phyloP scores from a whole-genome alignment of 345 rosid species.

The Dipteronia sinensis region DNA sequence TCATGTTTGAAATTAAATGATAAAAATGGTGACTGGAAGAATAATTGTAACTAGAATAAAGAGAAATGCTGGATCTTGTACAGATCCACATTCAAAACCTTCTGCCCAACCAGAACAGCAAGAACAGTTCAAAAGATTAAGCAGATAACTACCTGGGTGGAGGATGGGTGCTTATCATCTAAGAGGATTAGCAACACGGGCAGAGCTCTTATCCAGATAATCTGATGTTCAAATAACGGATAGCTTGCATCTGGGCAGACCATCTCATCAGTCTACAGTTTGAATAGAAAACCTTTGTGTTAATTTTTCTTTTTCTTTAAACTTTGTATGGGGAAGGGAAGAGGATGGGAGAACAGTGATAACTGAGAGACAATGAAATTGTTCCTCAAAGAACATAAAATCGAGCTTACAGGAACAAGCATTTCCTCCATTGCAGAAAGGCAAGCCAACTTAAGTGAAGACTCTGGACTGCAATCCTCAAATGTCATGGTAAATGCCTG shows the following conservation, averaged over 20 bases:
- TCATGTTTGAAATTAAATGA: neutral
- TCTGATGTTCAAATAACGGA: constrained; percentile 47
- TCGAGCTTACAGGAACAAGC: constrained; percentile 69
- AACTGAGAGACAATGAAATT: neutral
- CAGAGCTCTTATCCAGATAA: constrained; percentile 73
- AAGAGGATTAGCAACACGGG: constrained; percentile 61
- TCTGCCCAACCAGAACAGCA: too few species aligned
- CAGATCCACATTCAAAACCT: constrained; percentile 7
- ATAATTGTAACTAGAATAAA: neutral
- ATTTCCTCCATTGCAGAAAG: constrained; percentile 60
- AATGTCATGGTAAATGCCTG: constrained; percentile 86
- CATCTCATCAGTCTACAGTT: constrained; percentile 48
- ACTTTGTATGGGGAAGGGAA: neutral
- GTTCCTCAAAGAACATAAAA: constrained; percentile 6
- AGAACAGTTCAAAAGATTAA: constrained; percentile 5
- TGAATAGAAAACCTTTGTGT: constrained; percentile 7
- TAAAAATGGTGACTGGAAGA: constrained; percentile 1
- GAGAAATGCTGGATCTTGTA: constrained; percentile 5
- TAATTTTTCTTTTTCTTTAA: neutral
- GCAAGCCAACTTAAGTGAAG: constrained; percentile 66
- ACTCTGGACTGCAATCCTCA: constrained; percentile 60
- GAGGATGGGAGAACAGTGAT: constrained; percentile 1
- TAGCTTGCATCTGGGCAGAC: constrained; percentile 42
- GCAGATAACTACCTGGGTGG: constrained; percentile 51
- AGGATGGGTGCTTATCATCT: constrained; percentile 60